Conservation (phyloP, 345 rosid genomes). For the Citrus unshiu region DNA sequence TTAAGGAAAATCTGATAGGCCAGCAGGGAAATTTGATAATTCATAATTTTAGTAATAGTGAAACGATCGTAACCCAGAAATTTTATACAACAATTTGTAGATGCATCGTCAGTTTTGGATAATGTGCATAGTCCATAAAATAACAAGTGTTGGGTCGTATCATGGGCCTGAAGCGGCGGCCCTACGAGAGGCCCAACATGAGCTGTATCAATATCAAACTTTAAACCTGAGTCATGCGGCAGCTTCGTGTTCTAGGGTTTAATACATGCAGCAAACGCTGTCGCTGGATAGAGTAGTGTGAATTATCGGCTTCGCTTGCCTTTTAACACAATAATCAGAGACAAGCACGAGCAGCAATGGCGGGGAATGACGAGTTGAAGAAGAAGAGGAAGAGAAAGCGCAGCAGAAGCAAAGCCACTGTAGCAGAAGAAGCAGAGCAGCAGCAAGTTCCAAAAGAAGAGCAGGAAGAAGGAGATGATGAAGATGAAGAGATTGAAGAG, state of each 20-base stretch:
- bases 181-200: not conserved
- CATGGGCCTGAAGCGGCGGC: not conserved
- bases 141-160: too few species aligned
- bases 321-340: not conserved
- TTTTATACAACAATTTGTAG: too few species aligned
- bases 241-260: not conserved
- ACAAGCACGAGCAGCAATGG: not conserved
- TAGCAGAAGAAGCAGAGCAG: constrained; percentile 11
- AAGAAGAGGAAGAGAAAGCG: constrained; percentile 42
- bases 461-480: not conserved
- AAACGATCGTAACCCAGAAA: too few species aligned
- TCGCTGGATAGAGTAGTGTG: not conserved
- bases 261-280: not conserved
- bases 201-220: not conserved
- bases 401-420: constrained; percentile 31
- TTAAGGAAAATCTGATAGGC: too few species aligned
- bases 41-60: too few species aligned
- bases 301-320: not conserved
- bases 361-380: constrained; percentile 26
- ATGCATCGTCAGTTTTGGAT: too few species aligned
- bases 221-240: not conserved
- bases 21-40: too few species aligned
- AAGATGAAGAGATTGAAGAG: not conserved
- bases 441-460: not conserved
- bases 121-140: too few species aligned